Base-by-base conservation (phyloP, 129 eudicot genomes). In the Centaurea solstitialis region DNA sequence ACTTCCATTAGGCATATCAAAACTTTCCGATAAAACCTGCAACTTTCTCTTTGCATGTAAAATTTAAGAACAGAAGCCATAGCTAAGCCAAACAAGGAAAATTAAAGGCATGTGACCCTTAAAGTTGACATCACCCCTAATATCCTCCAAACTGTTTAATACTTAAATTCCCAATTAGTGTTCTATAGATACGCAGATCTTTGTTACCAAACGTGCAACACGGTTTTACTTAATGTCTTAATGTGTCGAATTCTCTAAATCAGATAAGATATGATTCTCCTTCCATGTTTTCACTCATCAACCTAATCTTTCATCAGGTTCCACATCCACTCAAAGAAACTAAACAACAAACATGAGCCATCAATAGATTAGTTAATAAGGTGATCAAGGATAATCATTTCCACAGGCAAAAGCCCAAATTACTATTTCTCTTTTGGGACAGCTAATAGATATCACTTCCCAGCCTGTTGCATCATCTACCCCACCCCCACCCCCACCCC, bases 171-270 rank as follows among this genome's bases (percentile, higher is more conserved):
- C 26, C 68, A 20, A 20, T 64, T 64, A 64, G 11, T 22, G 68
- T 64, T 78, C 15, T 21, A 64, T 7, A 64, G 28, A 6, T 57
- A 33, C 43, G 28, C 28, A 20, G 18, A 45, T 11, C 81, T n/a
- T 77, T 21, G 38, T 7, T 47, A 37, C 33, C 68, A 68, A 24
- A 45, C 12, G 35, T 68, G 28, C 37, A 68, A 53, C 39, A 26
- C 45, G 9, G 7, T 40, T 9, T 30, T 68, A 50, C 82, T 45
- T 78, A 26, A 78, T 17, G 75, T 43, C 22, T 68, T n/a, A n/a
- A 68, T 11, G 24, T 26, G 64, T 17, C 20, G 28, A 57, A 57
- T 57, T n/a, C 3, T 68, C 75, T 30, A 67, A 6, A 78, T 11
- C 47, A 24, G 47, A 64, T 64, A 64, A 18, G 5, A 64, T 21